Base-by-base conservation (phyloP, 306 rosid genomes). In the Lathyrus oleraceus region DNA sequence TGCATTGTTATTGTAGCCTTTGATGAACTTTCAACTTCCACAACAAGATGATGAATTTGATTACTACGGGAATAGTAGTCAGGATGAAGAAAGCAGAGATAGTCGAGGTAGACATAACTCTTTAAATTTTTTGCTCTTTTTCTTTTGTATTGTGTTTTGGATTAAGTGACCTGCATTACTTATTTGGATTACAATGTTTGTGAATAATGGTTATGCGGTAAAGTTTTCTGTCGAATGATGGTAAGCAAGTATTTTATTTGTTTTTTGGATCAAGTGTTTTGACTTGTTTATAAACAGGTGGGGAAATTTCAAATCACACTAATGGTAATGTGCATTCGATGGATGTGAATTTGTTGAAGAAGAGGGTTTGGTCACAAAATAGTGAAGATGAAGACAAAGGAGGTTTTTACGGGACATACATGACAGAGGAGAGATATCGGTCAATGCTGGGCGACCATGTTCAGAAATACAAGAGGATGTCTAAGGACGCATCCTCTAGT, bases 21-120 rank as follows among this genome's bases (percentile, higher is more conserved):
- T 95, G 96, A 73, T 91, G 88, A 95, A 83, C 86, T 95, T 85
- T 79, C 96, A 83, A 82, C 93, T 95, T 79, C 96, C 99, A 68
- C 84, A 85, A 73, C 87, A 87, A 48, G 95, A 86, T 81, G 96
- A 89, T 86, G 97, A 79, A 67, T 91, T 89, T 76, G 91, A 91
- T 82, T 91, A 95, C 75, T 89, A 89, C 77, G 99, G 84, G 36
- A 89, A 91, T 83, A 95, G 97, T 81, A 93, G 97, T 85, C 96
- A 90, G 91, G 98, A 90, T 78, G 98, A 28, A 17, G 66, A 90
- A 86, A 93, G 98, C 91, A 88, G 91, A 84, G 94, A 81, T 76
- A 90, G 91, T 81, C 96, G 87, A 88, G 96, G 98, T 88, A 21
- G 23, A 77, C 75, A 76, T 79, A 75, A 9, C 45, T 30, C 48